Evolutionary conservation across 1,284 basidiomycete genomes (phyloP), one percentile per base, ranked within the genome.

Genomic region (Leccinum subspadiceum): DNA sequence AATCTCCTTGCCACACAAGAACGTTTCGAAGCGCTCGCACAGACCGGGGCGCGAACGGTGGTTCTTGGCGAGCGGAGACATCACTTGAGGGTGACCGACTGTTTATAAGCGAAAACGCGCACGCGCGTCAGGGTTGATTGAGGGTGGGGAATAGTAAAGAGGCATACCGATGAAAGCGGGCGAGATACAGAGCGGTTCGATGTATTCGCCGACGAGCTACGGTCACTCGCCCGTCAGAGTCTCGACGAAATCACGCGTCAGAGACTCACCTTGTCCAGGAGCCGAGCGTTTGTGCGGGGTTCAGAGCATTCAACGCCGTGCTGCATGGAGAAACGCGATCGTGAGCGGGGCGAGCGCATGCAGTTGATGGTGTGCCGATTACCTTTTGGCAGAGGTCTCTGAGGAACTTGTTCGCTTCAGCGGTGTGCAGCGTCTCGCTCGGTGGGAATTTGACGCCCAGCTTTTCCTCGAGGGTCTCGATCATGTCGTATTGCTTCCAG

Each of bases 401-500:
- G 70, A 99, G 81, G 81, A 94, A 98, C 78, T 86, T 83, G 79
- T 96, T 96, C 50, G 95, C 85, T 75, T 94, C 90, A 3, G 89
- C 86, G 5, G 93, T 93, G 74, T 97, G 93, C 53, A 99, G 81
- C 46, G 90, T 89, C 61, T 98, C 92, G 46, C 94, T 94, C 57
- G 93, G 87, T 2, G 96, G 96, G 86, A 99, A 98, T 78, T 84
- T 96, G 72, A 93, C 92, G 51, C 83, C 82, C 60, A 96, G 80
- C 85, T 98, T 94, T 80, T 95, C 89, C 81, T 99, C 96, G 59
- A 99, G 80, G 58, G 97, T 98, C 71, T 82, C 87, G 66, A 97
- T 97, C 96, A 99, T 99, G 78, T 99, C 94, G 74, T 96, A 97
- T 65, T 94, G 82, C 90, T 98, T 98, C 97, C 97, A 99, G n/a